Base-by-base conservation (phyloP, 768 basidiomycete genomes). In the Saitozyma podzolica region DNA sequence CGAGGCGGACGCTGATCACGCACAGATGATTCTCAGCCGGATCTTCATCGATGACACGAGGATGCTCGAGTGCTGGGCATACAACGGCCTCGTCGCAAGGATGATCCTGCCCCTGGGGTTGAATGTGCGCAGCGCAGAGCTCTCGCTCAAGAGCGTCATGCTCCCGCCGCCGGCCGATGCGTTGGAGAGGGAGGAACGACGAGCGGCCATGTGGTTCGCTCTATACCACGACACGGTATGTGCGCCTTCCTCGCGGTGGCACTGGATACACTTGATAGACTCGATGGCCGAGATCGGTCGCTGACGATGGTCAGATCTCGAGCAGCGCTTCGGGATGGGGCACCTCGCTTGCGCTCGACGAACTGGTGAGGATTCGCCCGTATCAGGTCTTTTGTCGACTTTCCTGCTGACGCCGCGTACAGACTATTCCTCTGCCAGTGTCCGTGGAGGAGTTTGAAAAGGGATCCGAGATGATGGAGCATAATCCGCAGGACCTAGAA, bases 31-130 rank as follows among this genome's bases (percentile, higher is more conserved):
- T 17, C 59, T 75, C 2, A 65, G 61, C 53, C 57, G 74, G 40
- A 64, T 75, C 1, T 75, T 70, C 63, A 71, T 75, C 53, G 74
- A 75, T 51, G 70, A 75, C 50, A 75, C 70, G 39, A 56, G 74
- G 29, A 75, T 75, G 74, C 61, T 75, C 40, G 74, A 75, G 42
- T 73, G 71, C 48, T 75, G 74, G 74, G 70, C 72, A 29, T 75
- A 69, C 64, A 62, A 63, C 29, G 75, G 75, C 54, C 58, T 76
- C 2, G 72, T 73, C 6, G 64, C 75, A 6, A 60, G 75, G 14
- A 76, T 76, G 75, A 64, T 74, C 11, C 55, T 72, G 16, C 75
- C 75, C 1, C 60, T 76, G 10, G 75, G 75, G 10, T 58, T 76
- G 19, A 72, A 72, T 50, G 72, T 74, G 8, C 66, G 75, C 50